Evolutionary conservation across 2,329 filamentous ascomycete genomes (phyloP), one percentile per base, ranked within the genome.

Genomic region (Aspergillus piperis): DNA sequence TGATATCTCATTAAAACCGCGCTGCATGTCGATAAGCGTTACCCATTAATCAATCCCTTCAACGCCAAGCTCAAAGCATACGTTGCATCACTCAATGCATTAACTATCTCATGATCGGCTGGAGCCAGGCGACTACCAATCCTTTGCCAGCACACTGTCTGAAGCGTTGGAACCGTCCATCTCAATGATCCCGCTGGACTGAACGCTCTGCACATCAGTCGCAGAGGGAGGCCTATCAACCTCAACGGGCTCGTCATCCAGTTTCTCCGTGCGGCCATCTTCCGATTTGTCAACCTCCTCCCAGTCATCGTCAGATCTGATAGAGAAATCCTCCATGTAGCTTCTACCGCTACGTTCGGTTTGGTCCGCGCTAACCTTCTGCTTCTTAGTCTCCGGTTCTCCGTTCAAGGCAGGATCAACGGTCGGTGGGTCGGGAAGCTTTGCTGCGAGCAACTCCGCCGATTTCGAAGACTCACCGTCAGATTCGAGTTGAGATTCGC

Each of bases 391-490:
- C 13, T 77, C 76, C 19, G 78, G 77, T 66, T 81, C 70, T 23
- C 74, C 78, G n/a, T 75, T 68, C 38, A 77, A 69, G n/a, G 70
- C 70, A 5, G 80, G 81, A 49, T 83, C 80, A 39, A 74, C 67
- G 10, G 78, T 82, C 3, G 82, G 81, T 15, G 79, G 76, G 64
- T 83, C 78, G 30, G 82, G 82, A 13, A 84, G 76, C 61, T 75
- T 74, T 7, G 78, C 74, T 13, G 78, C 76, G 51, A 81, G 69
- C n/a, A 63, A 56, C 51, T 68, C 66, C 10, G 68, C 65, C 5
- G 68, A 69, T 50, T 64, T 61, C 50, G 60, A 66, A 38, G 68
- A 73, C 59, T 70, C 68, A 65, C 64, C 65, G 59, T 75, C 66
- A 49, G 64, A 55, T 47, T 69, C 59, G 50, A 56, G 23, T 39